These are phyloP conservation scores for Aureoboletus auriporus DNA, from an alignment of 768 basidiomycete species.

Conservation along the genomic window DNA sequence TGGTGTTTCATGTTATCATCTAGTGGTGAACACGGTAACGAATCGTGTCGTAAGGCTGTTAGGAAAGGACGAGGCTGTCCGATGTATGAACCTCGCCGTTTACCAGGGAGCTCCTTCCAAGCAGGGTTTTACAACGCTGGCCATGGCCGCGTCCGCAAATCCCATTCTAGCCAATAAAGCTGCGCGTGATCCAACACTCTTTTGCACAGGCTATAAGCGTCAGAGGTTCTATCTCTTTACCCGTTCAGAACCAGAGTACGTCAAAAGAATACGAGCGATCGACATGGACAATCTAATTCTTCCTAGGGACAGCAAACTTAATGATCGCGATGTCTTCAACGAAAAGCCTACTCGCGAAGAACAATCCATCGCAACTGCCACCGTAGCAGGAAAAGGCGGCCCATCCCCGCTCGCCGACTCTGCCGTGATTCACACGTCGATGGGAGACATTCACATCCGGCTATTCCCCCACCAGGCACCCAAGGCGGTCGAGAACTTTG, in stretches of 20 bases:
- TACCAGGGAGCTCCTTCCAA: slow-evolving; percentile 96
- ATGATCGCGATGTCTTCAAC: slow-evolving; percentile 96
- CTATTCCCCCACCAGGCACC: slow-evolving; percentile 91
- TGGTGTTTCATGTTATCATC: background rate
- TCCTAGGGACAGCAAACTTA: slow-evolving; percentile 73
- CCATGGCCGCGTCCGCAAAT: slow-evolving; percentile 95
- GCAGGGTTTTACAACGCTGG: slow-evolving; percentile 78
- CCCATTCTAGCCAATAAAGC: slow-evolving; percentile 87
- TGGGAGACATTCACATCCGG: slow-evolving; percentile 88
- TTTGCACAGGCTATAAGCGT: slow-evolving; percentile 91
- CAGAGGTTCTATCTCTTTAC: slow-evolving; percentile 95
- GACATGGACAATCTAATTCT: background rate
- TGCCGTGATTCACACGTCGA: slow-evolving; percentile 91
- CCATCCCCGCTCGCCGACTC: slow-evolving; percentile 72
- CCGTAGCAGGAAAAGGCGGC: slow-evolving; percentile 43
- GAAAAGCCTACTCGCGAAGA: slow-evolving; percentile 97
- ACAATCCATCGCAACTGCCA: slow-evolving; percentile 75
- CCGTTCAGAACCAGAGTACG: slow-evolving; percentile 84
- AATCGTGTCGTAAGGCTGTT: slow-evolving; percentile 86
- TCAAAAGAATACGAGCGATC: slow-evolving; percentile 11
- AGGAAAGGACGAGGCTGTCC: slow-evolving; percentile 91
- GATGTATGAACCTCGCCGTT: slow-evolving; percentile 82
- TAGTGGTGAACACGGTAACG: slow-evolving; percentile 92
- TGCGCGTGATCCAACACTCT: slow-evolving; percentile 83
- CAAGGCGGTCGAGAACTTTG: slow-evolving; percentile 97